Conservation (phyloP, 2,329 filamentous ascomycete genomes). For the Endocalyx cinctus region DNA sequence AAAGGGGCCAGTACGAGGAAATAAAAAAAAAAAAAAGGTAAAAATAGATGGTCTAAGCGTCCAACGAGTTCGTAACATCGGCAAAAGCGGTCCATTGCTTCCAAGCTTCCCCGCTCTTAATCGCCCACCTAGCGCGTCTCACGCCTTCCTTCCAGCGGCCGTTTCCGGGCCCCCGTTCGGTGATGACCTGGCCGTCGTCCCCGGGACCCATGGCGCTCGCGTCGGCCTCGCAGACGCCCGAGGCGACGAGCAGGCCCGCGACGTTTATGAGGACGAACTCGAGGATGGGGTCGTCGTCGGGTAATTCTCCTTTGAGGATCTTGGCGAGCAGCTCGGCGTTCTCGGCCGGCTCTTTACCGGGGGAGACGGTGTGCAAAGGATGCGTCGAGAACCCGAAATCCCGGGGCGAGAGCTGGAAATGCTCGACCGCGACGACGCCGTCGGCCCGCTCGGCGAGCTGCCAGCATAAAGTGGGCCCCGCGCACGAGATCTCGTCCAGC, state of each 20-base stretch:
- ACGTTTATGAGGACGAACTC: slow-evolving; percentile 95
- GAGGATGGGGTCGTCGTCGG: slow-evolving; percentile 75
- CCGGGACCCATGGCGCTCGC: slow-evolving; percentile 72
- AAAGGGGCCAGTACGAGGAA: too few relatives aligned
- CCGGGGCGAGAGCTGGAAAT: slow-evolving; percentile 73
- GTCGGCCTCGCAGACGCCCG: slow-evolving; percentile 82
- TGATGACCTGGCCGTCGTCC: slow-evolving; percentile 76
- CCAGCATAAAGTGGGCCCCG: slow-evolving; percentile 87
- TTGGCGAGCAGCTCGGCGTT: slow-evolving; percentile 80
- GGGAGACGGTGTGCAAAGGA: slow-evolving; percentile 71
- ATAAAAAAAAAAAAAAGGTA: too few relatives aligned
- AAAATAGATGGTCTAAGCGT: slow-evolving; percentile 6
- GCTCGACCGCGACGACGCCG: slow-evolving; percentile 56
- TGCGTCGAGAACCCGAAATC: slow-evolving; percentile 82
- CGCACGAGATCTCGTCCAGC: slow-evolving; percentile 91
- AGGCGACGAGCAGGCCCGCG: slow-evolving; percentile 78
- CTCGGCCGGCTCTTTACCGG: slow-evolving; percentile 78
- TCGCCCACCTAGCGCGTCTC: slow-evolving; percentile 78
- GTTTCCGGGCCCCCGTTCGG: slow-evolving; percentile 77
- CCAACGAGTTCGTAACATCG: slow-evolving; percentile 64
- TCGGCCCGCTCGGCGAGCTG: slow-evolving; percentile 51
- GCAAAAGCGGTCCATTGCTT: slow-evolving; percentile 80
- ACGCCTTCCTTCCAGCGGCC: slow-evolving; percentile 94
- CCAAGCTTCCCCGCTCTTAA: slow-evolving; percentile 82
- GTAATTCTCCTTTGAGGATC: slow-evolving; percentile 69